A percentile compares a stretch with the other conserved stretches of the same genome.
Evolutionary conservation across 179 eudicot genomes (phyloP).

Genomic region (Vitellaria paradoxa): DNA sequence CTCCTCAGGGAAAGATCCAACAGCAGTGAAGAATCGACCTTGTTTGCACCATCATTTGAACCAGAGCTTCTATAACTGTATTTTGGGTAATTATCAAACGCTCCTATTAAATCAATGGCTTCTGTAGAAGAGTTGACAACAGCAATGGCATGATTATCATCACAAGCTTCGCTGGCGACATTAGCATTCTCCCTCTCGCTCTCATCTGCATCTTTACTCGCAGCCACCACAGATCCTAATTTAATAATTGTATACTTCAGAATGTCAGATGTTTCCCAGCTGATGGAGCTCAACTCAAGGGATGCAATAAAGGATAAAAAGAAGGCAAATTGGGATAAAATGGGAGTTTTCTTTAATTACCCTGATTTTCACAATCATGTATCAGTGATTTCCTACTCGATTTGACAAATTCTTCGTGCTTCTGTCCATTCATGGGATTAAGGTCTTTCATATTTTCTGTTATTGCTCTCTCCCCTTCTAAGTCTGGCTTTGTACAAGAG

Average conservation of each 20-base stretch:
- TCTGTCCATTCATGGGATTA: slow-evolving; percentile 24
- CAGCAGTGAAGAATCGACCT: slow-evolving; percentile 26
- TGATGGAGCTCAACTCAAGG: not conserved
- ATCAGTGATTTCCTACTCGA: slow-evolving; percentile 28
- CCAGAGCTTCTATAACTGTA: slow-evolving; percentile 19
- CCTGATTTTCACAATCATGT: slow-evolving; percentile 17
- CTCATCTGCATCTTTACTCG: slow-evolving; percentile 18
- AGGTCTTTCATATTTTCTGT: slow-evolving; percentile 26
- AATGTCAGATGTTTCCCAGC: not conserved
- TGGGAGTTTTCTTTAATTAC: not conserved
- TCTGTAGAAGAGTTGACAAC: slow-evolving; percentile 36
- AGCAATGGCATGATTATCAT: slow-evolving; percentile 7
- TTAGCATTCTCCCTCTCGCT: slow-evolving; percentile 25
- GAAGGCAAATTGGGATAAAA: not conserved
- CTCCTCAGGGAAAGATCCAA: slow-evolving; percentile 51
- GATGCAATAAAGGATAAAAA: not conserved
- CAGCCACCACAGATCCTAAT: slow-evolving; percentile 14
- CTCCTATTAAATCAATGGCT: slow-evolving; percentile 78
- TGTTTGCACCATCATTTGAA: slow-evolving; percentile 24
- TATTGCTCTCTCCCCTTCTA: slow-evolving; percentile 41
- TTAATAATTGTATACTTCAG: not conserved
- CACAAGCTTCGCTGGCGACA: slow-evolving; percentile 22
- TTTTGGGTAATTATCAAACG: slow-evolving; percentile 43
- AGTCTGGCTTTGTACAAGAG: slow-evolving; percentile 50
- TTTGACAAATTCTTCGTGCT: slow-evolving; percentile 23